Base-by-base conservation (phyloP, 768 basidiomycete species). In the Leccinum incarnatum region DNA sequence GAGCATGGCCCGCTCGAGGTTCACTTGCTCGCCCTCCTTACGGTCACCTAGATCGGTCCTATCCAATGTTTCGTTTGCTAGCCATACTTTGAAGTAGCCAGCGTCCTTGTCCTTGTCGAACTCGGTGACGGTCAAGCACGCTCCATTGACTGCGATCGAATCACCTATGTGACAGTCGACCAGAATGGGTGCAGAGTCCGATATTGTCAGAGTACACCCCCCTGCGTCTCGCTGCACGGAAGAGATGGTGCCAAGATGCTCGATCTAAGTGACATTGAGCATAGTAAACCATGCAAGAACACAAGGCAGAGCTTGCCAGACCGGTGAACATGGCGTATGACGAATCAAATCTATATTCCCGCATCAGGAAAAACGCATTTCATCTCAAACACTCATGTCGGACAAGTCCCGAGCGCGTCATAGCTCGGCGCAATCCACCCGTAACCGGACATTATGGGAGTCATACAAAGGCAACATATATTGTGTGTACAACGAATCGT, bases 1-100 rank as follows among this genome's bases (percentile, higher is more conserved):
- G 21, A 85, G 87, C 93, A 98, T 94, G 2, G 97, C 97, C 52
- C 97, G 84, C 77, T 99, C 97, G 40, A 95, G 79, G 72, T 98
- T 98, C 49, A 98, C 83, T 65, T 86, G 81, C 63, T 93, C 87
- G 19, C 91, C 93, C 17, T 86, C 83, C 62, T 78, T 81, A 55
- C 90, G 78, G 67, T 92, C 86, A 32, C 96, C 97, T 32, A 98
- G 77, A 76, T 98, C 91, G 2, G 95, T 98, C 72, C 93, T 79
- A 54, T 84, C 81, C 59, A 99, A 76, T 14, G 97, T 98, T 78
- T 99, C 97, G 65, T 96, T 95, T 48, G 96, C 95, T 51, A 99
- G 77, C 82, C 95, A 96, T 50, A 98, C 93, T 68, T 84, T 91
- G 79, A 99, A 98, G 82, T 84, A 89, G 5, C 92, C 92, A 1